phyloP scores from a whole-genome alignment of 169 alveolate genomes.

The Plasmodium blacklocki region DNA sequence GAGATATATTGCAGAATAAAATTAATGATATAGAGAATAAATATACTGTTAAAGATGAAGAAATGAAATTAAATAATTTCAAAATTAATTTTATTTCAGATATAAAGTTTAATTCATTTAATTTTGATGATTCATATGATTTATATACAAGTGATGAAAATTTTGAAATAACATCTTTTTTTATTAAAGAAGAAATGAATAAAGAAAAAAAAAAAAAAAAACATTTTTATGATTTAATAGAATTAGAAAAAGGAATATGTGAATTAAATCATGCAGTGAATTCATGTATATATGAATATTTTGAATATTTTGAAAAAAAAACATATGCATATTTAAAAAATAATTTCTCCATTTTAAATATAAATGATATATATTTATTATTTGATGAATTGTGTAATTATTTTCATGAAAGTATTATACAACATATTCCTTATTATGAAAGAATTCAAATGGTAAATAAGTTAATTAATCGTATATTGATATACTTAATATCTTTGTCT shows the following conservation, averaged over 20 bases:
- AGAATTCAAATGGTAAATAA: conserved; percentile 39
- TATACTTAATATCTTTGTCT: conserved; percentile 49
- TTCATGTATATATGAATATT: conserved; percentile 62
- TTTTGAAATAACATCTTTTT: conserved; percentile 67
- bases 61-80: conserved; percentile 12
- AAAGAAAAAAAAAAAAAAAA: conserved; percentile 19
- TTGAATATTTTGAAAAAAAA: conserved; percentile 65
- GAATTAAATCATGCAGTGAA: conserved; percentile 62
- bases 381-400: conserved; percentile 47
- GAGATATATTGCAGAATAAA: neutral
- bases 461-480: conserved; percentile 27
- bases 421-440: conserved; percentile 52
- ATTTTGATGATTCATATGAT: conserved; percentile 30
- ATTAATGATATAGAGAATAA: neutral
- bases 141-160: conserved; percentile 30
- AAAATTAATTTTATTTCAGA: conserved; percentile 39
- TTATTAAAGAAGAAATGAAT: conserved; percentile 21
- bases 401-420: conserved; percentile 23
- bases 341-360: conserved; percentile 12
- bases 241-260: conserved; percentile 66
- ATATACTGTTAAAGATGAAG: conserved; percentile 4
- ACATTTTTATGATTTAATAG: conserved; percentile 44
- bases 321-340: conserved; percentile 33
- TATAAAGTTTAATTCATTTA: conserved; percentile 24
- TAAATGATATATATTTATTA: conserved; percentile 34